A percentile compares a stretch with the other conserved stretches of the same genome.
These are phyloP conservation scores for Pythium phragmiticola DNA, from an alignment of 352 stramenopile species.

Conservation along the genomic window DNA sequence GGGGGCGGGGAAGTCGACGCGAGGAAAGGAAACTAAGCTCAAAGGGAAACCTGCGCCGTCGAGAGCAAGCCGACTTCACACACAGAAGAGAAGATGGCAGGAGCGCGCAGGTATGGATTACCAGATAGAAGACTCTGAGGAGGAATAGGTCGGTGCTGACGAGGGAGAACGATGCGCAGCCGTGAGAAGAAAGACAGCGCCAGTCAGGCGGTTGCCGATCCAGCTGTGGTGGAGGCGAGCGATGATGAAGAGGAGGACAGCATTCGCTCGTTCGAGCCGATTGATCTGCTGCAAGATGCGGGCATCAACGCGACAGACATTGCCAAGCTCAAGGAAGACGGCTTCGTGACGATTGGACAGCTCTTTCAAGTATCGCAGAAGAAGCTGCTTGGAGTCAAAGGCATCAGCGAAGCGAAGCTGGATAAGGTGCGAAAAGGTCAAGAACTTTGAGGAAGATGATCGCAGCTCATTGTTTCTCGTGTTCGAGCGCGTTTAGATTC, in stretches of 20 bases:
- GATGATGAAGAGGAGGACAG: conserved; percentile 50
- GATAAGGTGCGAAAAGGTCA: conserved; percentile 57
- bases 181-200: conserved; percentile 21
- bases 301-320: conserved; percentile 79
- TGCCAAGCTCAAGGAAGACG: conserved; percentile 72
- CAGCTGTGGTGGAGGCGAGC: conserved; percentile 34
- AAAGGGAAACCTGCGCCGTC: conserved; percentile 18
- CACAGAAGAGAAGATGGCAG: conserved; percentile 14
- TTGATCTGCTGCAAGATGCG: conserved; percentile 71
- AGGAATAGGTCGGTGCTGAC: neutral
- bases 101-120: conserved; percentile 17
- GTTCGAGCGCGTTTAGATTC: conserved; percentile 34
- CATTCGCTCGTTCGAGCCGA: conserved; percentile 63
- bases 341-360: conserved; percentile 78
- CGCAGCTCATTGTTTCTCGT: too few species aligned
- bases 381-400: conserved; percentile 75
- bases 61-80: conserved; percentile 1
- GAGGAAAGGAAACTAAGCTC: conserved; percentile 7
- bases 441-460: neutral
- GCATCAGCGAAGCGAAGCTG: conserved; percentile 87
- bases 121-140: neutral
- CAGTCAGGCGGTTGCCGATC: conserved; percentile 29
- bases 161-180: neutral
- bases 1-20: conserved; percentile 3
- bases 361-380: conserved; percentile 78